Conservation (phyloP, 345 rosid genomes). For the Eutrema yunnanense region DNA sequence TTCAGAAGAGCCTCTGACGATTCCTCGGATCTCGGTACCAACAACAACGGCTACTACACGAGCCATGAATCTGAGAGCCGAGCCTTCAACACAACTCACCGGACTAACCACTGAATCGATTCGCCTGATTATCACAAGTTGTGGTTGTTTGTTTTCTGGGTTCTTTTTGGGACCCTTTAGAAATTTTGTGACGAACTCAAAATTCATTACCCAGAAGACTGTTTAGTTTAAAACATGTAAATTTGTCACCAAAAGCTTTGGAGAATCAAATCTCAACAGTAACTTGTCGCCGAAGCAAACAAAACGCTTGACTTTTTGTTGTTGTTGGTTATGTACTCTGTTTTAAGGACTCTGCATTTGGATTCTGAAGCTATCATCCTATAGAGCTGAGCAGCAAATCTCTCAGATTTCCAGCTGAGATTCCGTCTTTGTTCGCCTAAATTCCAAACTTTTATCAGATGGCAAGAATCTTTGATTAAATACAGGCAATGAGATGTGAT, state of each 20-base stretch:
- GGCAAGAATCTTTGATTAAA: not conserved
- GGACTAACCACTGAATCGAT: not conserved
- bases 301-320: conserved; percentile 3
- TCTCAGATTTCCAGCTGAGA: conserved; percentile 8
- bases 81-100: conserved; percentile 16
- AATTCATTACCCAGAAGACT: not conserved
- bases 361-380: conserved; percentile 5
- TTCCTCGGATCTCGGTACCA: conserved; percentile 18
- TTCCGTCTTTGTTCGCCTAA: conserved; percentile 19
- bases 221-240: not conserved
- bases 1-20: conserved; percentile 49
- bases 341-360: conserved; percentile 4
- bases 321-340: conserved; percentile 4
- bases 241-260: not conserved
- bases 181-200: not conserved
- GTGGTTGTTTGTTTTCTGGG: not conserved
- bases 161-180: not conserved
- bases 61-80: conserved; percentile 28
- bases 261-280: conserved; percentile 1
- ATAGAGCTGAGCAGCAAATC: conserved; percentile 21
- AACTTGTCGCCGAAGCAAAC: conserved; percentile 23
- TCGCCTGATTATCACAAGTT: not conserved
- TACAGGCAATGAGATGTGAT: not conserved
- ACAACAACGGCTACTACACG: conserved; percentile 5
- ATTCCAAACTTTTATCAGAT: not conserved